Evolutionary conservation across 2,329 filamentous ascomycete species (phyloP), one percentile per base, ranked within the genome.

Genomic region (Elsinoe batatas): DNA sequence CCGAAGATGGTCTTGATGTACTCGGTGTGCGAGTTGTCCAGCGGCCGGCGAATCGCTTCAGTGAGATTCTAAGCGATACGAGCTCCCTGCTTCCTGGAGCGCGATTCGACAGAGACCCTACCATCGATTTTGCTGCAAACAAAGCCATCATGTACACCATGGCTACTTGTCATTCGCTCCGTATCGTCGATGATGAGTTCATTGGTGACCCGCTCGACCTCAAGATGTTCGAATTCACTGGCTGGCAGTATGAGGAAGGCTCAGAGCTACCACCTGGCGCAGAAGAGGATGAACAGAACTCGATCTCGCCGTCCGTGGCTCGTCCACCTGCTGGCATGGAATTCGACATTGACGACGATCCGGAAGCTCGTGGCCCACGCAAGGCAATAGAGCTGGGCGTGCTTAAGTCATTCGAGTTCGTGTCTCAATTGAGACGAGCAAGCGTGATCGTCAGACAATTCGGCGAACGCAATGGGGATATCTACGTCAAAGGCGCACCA

Each of bases 161-260:
- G 93, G 90, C 93, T 7, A 98, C 93, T 0, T 98, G 93, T 57
- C 93, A 98, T 68, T 95, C 91, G 0, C 76, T 98, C 7, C 82
- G 91, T 46, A 81, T 85, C 10, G 85, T 98, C 13, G 91, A 97
- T 59, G 85, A 82, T 47, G 90, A 96, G 66, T 79, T 97, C 38
- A 79, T 98, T 33, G 93, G 93, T 1, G 93, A 98, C 65, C 93
- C 94, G 3, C 76, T 98, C 1, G 93, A 98, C 68, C 77, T 96
- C 57, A 97, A 97, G 68, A 98, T 98, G 93, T 98, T 98, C 67
- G 85, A 95, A 61, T 98, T 95, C 63, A 97, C 93, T 0, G 80
- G 81, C 5, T 98, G 93, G 93, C 80, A 82, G 3, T 98, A 88
- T 63, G 87, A 95, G 67, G 93, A 98, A 73, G 89, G 90, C 1